phyloP scores from a whole-genome alignment of 129 eudicot species.

The Chrysanthemum lavandulifolium region DNA sequence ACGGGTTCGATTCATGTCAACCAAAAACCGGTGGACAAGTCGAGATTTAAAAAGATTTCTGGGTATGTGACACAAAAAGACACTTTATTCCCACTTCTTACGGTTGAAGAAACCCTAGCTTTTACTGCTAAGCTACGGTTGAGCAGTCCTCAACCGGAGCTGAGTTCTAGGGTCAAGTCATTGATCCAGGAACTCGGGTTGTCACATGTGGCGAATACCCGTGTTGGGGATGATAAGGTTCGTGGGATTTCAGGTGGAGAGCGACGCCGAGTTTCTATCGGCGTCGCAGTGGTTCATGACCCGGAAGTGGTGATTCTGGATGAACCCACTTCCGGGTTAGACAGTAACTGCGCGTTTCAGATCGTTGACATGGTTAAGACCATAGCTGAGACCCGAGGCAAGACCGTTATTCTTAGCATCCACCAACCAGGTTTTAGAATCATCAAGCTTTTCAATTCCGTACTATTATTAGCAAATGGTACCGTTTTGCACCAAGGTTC shows the following conservation, averaged over 20 bases:
- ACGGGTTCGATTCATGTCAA: slow-evolving; percentile 54
- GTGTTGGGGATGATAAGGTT: slow-evolving; percentile 70
- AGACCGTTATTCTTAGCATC: slow-evolving; percentile 80
- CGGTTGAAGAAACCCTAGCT: slow-evolving; percentile 80
- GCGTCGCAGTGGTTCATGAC: slow-evolving; percentile 93
- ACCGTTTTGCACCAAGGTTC: slow-evolving; percentile 88
- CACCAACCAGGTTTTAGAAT: slow-evolving; percentile 97
- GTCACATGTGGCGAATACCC: slow-evolving; percentile 57
- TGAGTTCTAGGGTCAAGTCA: slow-evolving; percentile 52
- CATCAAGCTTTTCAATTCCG: slow-evolving; percentile 71
- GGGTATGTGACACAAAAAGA: slow-evolving; percentile 94
- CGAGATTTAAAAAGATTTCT: slow-evolving; percentile 62
- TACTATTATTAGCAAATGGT: slow-evolving; percentile 75
- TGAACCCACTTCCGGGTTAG: slow-evolving; percentile 97
- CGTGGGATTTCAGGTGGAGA: slow-evolving; percentile 99
- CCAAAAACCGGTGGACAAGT: slow-evolving; percentile 45
- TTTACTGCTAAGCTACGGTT: slow-evolving; percentile 75
- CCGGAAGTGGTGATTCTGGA: slow-evolving; percentile 83
- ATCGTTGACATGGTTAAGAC: slow-evolving; percentile 81
- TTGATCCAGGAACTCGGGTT: slow-evolving; percentile 78
- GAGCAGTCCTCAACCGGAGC: slow-evolving; percentile 36
- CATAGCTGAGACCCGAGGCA: slow-evolving; percentile 84
- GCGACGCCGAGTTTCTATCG: slow-evolving; percentile 86
- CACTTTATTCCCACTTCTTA: slow-evolving; percentile 82
- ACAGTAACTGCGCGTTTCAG: slow-evolving; percentile 81